Conservation (phyloP, 352 stramenopile species). For the Phytophthora pluvialis region DNA sequence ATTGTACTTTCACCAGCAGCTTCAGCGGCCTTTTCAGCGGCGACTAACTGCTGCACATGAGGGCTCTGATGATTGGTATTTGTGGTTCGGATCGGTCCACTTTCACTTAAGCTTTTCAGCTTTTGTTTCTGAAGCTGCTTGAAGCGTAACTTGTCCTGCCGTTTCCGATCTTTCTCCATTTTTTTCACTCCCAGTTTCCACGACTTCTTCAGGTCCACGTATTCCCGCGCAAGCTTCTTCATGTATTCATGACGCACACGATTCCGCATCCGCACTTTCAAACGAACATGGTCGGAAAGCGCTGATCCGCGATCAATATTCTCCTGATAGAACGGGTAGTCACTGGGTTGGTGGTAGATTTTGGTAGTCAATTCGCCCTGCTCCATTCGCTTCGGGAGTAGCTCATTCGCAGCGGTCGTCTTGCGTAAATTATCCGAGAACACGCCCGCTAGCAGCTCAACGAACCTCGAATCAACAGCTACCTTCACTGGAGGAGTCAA, state of each 20-base stretch:
- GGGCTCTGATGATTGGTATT: constrained; percentile 51
- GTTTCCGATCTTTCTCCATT: constrained; percentile 88
- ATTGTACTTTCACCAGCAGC: constrained; percentile 36
- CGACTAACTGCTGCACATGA: constrained; percentile 46
- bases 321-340: constrained; percentile 77
- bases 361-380: constrained; percentile 54
- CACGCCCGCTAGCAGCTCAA: constrained; percentile 66
- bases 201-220: constrained; percentile 79
- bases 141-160: constrained; percentile 77
- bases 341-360: constrained; percentile 74
- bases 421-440: constrained; percentile 74
- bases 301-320: constrained; percentile 66
- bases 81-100: constrained; percentile 37
- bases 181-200: constrained; percentile 89
- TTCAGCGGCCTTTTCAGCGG: constrained; percentile 44
- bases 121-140: constrained; percentile 75
- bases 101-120: constrained; percentile 33
- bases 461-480: constrained; percentile 66
- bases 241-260: constrained; percentile 68
- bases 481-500: constrained; percentile 45
- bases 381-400: constrained; percentile 62
- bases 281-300: constrained; percentile 58
- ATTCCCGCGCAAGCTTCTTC: constrained; percentile 77
- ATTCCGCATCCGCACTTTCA: constrained; percentile 75
- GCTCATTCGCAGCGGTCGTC: constrained; percentile 52